These are phyloP conservation scores for Neocucurbitaria cava DNA, from an alignment of 2,329 filamentous ascomycete species.

Conservation along the genomic window DNA sequence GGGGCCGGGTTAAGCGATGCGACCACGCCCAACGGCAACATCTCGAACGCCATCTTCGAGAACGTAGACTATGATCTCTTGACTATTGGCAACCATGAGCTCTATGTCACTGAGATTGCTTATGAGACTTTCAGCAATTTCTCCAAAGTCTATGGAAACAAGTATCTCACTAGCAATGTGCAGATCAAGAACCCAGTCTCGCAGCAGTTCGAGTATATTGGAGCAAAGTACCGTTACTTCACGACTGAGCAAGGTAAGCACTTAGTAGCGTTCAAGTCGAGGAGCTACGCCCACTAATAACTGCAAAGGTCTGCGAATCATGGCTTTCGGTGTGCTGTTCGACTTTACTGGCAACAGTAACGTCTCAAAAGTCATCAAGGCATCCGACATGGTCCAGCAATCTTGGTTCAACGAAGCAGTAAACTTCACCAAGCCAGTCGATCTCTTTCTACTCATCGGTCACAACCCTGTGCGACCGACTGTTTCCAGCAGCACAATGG, in stretches of 20 bases:
- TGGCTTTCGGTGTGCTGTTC: slow-evolving; percentile 61
- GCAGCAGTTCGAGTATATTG: slow-evolving; percentile 55
- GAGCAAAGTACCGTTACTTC: slow-evolving; percentile 58
- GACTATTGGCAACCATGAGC: slow-evolving; percentile 69
- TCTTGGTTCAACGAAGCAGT: slow-evolving; percentile 68
- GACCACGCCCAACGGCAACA: slow-evolving; percentile 62
- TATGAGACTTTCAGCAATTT: slow-evolving; percentile 68
- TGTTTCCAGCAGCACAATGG: slow-evolving; percentile 54
- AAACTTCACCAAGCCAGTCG: slow-evolving; percentile 62
- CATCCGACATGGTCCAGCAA: slow-evolving; percentile 60
- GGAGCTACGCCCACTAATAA: not conserved
- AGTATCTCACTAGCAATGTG: slow-evolving; percentile 62
- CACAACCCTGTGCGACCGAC: slow-evolving; percentile 65
- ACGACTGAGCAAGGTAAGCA: slow-evolving; percentile 54
- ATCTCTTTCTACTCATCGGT: slow-evolving; percentile 69
- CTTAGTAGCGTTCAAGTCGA: not conserved
- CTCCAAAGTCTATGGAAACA: slow-evolving; percentile 63
- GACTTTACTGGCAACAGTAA: slow-evolving; percentile 66
- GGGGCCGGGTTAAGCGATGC: slow-evolving; percentile 69
- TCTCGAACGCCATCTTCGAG: slow-evolving; percentile 62
- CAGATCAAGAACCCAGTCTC: slow-evolving; percentile 56
- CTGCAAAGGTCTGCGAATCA: slow-evolving; percentile 53
- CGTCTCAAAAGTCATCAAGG: slow-evolving; percentile 65
- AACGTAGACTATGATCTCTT: slow-evolving; percentile 62
- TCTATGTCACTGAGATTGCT: slow-evolving; percentile 68